Conservation (phyloP, 495 filamentous ascomycete species). For the Talaromyces ruber region DNA sequence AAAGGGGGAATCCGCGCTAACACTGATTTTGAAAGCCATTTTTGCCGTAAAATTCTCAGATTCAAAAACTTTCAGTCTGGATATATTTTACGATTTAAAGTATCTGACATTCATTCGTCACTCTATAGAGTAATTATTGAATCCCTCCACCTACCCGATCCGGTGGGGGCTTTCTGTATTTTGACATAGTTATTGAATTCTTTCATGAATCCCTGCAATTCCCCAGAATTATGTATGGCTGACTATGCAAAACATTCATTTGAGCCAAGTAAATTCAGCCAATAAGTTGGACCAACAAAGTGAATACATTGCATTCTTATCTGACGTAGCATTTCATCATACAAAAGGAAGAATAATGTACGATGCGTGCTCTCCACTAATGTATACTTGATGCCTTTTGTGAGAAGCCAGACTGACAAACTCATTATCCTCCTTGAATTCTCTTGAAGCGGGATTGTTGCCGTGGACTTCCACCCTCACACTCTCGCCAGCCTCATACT, state of each 20-base stretch:
- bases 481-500: constrained; percentile 20
- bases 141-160: background rate
- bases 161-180: background rate
- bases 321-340: background rate
- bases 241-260: background rate
- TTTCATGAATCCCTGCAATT: background rate
- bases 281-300: too few relatives aligned
- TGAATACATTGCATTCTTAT: background rate
- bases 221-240: background rate
- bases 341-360: constrained; percentile 2
- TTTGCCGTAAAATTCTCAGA: background rate
- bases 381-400: constrained; percentile 15
- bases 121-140: background rate
- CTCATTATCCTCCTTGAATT: constrained; percentile 6
- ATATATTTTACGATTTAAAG: background rate
- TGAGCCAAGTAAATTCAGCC: too few relatives aligned
- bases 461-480: constrained; percentile 18
- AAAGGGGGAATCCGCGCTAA: constrained; percentile 41
- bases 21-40: background rate
- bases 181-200: background rate
- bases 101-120: background rate
- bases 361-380: constrained; percentile 6
- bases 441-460: constrained; percentile 10
- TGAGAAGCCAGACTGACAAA: constrained; percentile 1
- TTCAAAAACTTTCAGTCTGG: background rate